Conservation (phyloP, 106 monocot species). For the Amphibolis antarctica region DNA sequence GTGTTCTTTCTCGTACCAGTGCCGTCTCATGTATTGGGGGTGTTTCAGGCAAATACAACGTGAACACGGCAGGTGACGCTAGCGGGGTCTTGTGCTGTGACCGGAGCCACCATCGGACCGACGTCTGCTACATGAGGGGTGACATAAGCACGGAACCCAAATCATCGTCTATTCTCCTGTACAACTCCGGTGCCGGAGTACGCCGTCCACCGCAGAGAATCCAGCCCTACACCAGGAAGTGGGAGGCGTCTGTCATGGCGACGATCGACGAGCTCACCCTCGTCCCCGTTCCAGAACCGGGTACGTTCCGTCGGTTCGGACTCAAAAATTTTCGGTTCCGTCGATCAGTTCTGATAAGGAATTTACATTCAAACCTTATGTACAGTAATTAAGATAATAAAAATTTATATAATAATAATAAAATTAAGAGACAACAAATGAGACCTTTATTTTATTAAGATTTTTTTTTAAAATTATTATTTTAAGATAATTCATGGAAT, state of each 20-base stretch:
- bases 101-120: slow-evolving; percentile 37
- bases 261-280: slow-evolving; percentile 35
- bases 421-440: no score
- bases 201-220: slow-evolving; percentile 1
- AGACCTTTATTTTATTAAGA: no score
- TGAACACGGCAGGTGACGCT: background rate
- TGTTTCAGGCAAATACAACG: background rate
- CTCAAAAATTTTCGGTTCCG: no score
- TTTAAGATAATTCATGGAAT: no score
- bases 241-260: slow-evolving; percentile 25
- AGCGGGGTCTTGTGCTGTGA: slow-evolving; percentile 38
- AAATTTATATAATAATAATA: no score
- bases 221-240: slow-evolving; percentile 43
- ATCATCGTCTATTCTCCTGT: slow-evolving; percentile 21
- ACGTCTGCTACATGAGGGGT: slow-evolving; percentile 51
- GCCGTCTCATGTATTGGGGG: no score
- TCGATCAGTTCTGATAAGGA: no score
- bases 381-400: no score
- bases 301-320: no score
- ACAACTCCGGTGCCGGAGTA: background rate
- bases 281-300: slow-evolving; percentile 3
- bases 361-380: no score
- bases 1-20: background rate
- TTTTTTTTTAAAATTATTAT: no score
- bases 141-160: slow-evolving; percentile 20